Evolutionary conservation across 2,329 filamentous ascomycete genomes (phyloP), one percentile per base, ranked within the genome.

Genomic region (Mollisia scopiformis): DNA sequence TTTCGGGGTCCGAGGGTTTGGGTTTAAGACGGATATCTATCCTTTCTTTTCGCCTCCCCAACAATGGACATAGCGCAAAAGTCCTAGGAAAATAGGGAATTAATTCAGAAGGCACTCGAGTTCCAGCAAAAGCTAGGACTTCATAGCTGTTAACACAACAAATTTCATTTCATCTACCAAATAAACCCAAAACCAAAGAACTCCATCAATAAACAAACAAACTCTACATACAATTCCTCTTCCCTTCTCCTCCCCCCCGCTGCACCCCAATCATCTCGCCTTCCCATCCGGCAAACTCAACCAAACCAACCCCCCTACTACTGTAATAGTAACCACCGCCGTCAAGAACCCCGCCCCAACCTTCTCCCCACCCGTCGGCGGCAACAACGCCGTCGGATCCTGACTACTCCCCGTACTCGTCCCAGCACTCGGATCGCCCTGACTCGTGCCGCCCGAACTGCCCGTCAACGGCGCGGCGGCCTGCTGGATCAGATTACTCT

Each of bases 401-500:
- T 59, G 41, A 68, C 66, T 55, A 35, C 55, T 62, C 68, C 70
- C 30, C 28, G 58, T 58, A 13, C 55, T 57, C 1, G 51, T 62
- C 8, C 69, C 69, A 4, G 69, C 69, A 8, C 27, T 39, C 3
- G 70, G 63, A 52, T 75, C 61, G 0, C 74, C 79, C 54, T 75
- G 73, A 66, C 82, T 85, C 10, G 79, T 88, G 23, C 88, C 88
- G 50, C 84, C 84, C 8, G 77, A 81, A 1, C 65, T 62, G 61
- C 80, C 79, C 23, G 79, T 81, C 2, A 85, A 74, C 14, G 79
- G 75, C 6, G 75, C 74, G 6, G 66, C 57, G 0, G 77, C 71
- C 2, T 60, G 13, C 6, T 53, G 19, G 33, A 68, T 60, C 13
- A 80, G 70, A 50, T 78, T 73, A 16, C 50, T 37, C 55, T 75